phyloP scores from a whole-genome alignment of 371 early-diverging fungal species.

The Dichotomocladium elegans region DNA sequence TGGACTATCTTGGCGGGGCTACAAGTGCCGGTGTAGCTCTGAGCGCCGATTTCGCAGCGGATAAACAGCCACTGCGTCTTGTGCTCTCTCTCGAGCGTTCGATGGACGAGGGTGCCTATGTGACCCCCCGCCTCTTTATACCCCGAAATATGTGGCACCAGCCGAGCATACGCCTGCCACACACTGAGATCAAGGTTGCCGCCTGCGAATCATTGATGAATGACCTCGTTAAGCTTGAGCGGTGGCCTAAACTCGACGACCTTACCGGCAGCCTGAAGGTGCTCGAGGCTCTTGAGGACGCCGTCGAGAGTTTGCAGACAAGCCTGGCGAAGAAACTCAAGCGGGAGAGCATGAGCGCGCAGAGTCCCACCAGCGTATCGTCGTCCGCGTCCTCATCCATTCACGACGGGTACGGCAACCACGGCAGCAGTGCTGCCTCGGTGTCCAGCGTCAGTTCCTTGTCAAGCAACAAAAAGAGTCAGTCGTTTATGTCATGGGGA shows the following conservation, averaged over 20 bases:
- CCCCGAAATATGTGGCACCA: slow-evolving; percentile 61
- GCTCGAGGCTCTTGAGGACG: slow-evolving; percentile 29
- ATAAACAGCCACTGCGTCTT: slow-evolving; percentile 12
- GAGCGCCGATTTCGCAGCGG: background rate
- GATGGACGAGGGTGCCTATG: slow-evolving; percentile 48
- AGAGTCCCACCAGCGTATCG: background rate
- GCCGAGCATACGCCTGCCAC: slow-evolving; percentile 43
- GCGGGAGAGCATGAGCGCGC: slow-evolving; percentile 22
- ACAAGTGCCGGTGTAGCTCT: slow-evolving; percentile 1
- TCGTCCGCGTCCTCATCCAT: background rate
- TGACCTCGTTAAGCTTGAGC: slow-evolving; percentile 31
- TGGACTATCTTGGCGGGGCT: slow-evolving; percentile 6
- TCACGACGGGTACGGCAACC: background rate
- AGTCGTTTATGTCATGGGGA: slow-evolving; percentile 34
- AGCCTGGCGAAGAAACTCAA: slow-evolving; percentile 40
- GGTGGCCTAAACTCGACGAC: slow-evolving; percentile 35
- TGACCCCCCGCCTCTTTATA: slow-evolving; percentile 54
- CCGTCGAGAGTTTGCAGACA: slow-evolving; percentile 27
- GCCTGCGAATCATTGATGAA: slow-evolving; percentile 42
- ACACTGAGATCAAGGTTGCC: slow-evolving; percentile 51
- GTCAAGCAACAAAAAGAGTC: background rate
- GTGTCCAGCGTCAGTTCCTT: background rate
- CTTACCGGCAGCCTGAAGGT: slow-evolving; percentile 21
- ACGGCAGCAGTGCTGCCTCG: background rate
- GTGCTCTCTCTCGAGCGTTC: slow-evolving; percentile 31